Base-by-base conservation (phyloP, 2,329 filamentous ascomycete genomes). In the Lasiodiplodia citricola region DNA sequence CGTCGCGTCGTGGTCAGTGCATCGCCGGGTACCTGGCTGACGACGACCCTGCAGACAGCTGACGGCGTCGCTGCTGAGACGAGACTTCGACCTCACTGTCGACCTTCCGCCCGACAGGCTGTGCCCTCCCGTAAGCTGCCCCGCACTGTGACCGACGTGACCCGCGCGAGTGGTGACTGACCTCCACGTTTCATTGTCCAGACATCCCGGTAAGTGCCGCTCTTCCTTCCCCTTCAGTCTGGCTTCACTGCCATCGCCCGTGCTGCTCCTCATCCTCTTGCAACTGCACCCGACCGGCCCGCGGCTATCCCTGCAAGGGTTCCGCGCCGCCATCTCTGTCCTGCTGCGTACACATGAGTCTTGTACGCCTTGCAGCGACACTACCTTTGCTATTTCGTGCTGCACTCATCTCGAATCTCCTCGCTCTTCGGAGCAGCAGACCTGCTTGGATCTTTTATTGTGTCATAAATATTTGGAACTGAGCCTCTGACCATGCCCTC, bases 61-160 rank as follows among this genome's bases (percentile, higher is more conserved):
- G 60, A 96, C 94, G 13, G 94, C 91, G 75, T 90, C 90, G 21
- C 84, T 97, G 1, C 84, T 98, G 21, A 88, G 87, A 69, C 80
- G 87, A 16, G 91, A 97, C 78, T 98, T 97, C 78, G 86, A 84
- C 14, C 80, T 98, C 10, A 75, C 83, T 0, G 81, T 97, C 16
- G 84, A 90, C 6, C 83, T 98, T 1, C 94, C 94, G 0, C 81
- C 87, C 31, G 90, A 97, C 78, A 86, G 95, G 25, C 84, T 99
- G 0, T 98, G 95, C 76, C 96, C 95, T 14, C 93, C 94, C 1
- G 92, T 97, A 77, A 60, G 65, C 60, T 51, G 14, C 31, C 31
- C 52, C 69, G 68, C 18, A 68, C n/a, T 14, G 55, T 68, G 6
- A 47, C 21, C 18, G 21, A 18, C 23, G 31, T 51, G 25, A 62